phyloP scores from a whole-genome alignment of 1,284 basidiomycete species.

The Cryptococcus hybrid region DNA sequence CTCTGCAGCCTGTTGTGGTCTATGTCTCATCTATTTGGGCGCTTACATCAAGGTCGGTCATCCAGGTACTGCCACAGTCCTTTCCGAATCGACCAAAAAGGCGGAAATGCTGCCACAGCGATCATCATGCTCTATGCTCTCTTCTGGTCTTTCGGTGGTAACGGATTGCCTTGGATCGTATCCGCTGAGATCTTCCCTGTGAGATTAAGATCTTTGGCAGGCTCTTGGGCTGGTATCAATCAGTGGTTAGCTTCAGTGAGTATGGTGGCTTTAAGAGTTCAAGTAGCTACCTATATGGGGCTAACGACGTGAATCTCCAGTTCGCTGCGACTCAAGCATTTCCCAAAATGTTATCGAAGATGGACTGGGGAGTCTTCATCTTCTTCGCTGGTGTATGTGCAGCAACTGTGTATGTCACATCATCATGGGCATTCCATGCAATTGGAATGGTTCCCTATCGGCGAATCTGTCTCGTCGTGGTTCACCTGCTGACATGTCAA shows the following conservation, averaged over 20 bases:
- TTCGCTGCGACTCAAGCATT: slow-evolving; percentile 31
- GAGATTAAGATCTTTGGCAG: slow-evolving; percentile 26
- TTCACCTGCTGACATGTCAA: background rate
- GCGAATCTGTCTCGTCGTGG: no score
- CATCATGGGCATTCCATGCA: background rate
- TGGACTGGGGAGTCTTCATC: slow-evolving; percentile 34
- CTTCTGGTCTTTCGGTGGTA: slow-evolving; percentile 25
- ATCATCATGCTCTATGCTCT: slow-evolving; percentile 33
- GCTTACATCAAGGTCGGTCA: slow-evolving; percentile 28
- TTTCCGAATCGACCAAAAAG: slow-evolving; percentile 13
- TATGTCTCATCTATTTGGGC: slow-evolving; percentile 28
- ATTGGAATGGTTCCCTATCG: background rate
- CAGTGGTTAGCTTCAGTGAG: slow-evolving; percentile 31
- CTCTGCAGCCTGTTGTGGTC: slow-evolving; percentile 17
- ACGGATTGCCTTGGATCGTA: slow-evolving; percentile 30
- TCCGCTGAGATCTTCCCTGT: slow-evolving; percentile 36
- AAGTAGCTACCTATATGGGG: background rate
- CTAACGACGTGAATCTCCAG: slow-evolving; percentile 12
- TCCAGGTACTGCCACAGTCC: slow-evolving; percentile 5
- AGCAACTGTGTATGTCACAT: slow-evolving; percentile 15
- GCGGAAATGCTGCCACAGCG: slow-evolving; percentile 29
- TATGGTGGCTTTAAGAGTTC: background rate
- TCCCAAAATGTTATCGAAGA: slow-evolving; percentile 34
- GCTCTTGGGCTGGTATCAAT: slow-evolving; percentile 22
- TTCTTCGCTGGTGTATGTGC: slow-evolving; percentile 35